Evolutionary conservation across 2,329 filamentous ascomycete species (phyloP).

Genomic region (Anisogramma anomala): DNA sequence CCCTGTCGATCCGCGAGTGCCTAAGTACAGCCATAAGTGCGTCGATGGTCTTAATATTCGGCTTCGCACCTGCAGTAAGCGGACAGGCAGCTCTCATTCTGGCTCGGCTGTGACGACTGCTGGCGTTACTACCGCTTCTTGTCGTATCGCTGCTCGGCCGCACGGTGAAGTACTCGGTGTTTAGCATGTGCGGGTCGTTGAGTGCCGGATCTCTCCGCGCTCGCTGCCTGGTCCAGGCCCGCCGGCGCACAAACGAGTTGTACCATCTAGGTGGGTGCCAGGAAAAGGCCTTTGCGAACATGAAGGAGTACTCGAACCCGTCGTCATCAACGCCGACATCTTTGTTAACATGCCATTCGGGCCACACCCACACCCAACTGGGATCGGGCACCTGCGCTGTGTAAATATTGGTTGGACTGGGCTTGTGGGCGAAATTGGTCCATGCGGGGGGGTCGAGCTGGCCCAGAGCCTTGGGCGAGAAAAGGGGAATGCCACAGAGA

Average conservation of each 20-base stretch:
- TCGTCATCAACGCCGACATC: conserved; percentile 77
- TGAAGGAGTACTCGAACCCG: conserved; percentile 93
- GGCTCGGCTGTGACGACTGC: conserved; percentile 18
- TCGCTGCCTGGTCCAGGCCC: conserved; percentile 77
- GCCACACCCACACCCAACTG: conserved; percentile 80
- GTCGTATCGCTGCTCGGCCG: conserved; percentile 39
- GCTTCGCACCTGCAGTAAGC: conserved; percentile 35
- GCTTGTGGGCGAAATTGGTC: conserved; percentile 58
- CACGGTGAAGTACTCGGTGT: conserved; percentile 70
- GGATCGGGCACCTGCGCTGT: conserved; percentile 91
- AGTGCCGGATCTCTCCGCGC: conserved; percentile 46
- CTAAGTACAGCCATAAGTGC: conserved; percentile 59
- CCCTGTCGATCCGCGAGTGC: conserved; percentile 65
- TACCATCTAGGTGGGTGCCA: conserved; percentile 94
- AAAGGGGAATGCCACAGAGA: conserved; percentile 79
- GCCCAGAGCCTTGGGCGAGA: conserved; percentile 74
- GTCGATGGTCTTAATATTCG: conserved; percentile 49
- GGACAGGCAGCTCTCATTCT: conserved; percentile 22
- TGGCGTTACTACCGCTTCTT: conserved; percentile 29
- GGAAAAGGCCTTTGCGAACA: conserved; percentile 60
- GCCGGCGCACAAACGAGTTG: conserved; percentile 83
- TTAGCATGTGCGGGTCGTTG: conserved; percentile 54
- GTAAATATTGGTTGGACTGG: conserved; percentile 56
- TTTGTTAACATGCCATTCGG: conserved; percentile 54
- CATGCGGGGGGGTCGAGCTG: conserved; percentile 77